Conservation (phyloP, 441 rosid genomes). For the Aleurites moluccanus region DNA sequence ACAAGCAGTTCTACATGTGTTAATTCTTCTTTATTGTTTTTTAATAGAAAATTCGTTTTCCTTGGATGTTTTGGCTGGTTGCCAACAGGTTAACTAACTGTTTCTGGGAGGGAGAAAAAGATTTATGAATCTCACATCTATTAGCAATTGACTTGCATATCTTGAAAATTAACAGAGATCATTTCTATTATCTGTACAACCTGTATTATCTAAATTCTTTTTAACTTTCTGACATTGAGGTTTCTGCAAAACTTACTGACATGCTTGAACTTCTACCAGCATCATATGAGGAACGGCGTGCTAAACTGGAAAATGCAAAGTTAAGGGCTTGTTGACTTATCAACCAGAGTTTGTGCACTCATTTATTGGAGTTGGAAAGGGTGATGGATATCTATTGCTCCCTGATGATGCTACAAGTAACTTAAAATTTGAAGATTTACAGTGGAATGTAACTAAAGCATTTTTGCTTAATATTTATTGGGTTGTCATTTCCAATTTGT, state of each 20-base stretch:
- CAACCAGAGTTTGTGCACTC: neutral
- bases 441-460: too few relatives aligned
- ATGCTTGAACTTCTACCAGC: constrained; percentile 39
- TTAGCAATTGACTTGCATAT: neutral
- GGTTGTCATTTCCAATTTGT: too few relatives aligned
- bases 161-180: neutral
- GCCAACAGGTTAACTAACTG: neutral
- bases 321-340: neutral
- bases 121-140: neutral
- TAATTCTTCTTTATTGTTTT: neutral
- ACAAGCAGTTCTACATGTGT: neutral
- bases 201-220: neutral
- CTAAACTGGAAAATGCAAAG: constrained; percentile 33
- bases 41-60: neutral
- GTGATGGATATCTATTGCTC: neutral
- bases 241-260: neutral
- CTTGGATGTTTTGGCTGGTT: neutral
- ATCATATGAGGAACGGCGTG: constrained; percentile 68
- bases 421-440: too few relatives aligned
- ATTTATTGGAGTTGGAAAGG: too few relatives aligned
- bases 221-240: neutral
- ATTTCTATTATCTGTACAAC: neutral
- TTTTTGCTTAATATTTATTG: too few relatives aligned
- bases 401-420: neutral
- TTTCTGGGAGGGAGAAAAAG: neutral